Percentiles rank a stretch among this genome's conserved stretches.
phyloP scores from a whole-genome alignment of 1,284 basidiomycete species.

The Puccinia polysora region DNA sequence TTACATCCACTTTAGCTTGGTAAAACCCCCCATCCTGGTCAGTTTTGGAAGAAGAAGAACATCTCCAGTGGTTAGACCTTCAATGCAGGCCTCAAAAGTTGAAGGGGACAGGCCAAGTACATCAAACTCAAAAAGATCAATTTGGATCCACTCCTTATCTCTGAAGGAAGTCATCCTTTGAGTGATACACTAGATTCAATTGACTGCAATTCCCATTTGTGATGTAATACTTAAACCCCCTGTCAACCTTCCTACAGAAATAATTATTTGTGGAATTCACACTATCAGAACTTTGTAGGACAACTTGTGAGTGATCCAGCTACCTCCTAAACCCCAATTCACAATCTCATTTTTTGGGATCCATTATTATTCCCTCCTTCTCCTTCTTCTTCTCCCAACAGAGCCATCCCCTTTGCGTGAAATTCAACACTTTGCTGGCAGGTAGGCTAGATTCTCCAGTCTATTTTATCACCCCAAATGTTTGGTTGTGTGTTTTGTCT shows the following conservation, averaged over 20 bases:
- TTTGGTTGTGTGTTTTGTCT: slow-evolving; percentile 40
- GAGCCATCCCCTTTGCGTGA: slow-evolving; percentile 40
- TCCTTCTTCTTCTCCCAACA: not conserved
- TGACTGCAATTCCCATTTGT: too few species aligned
- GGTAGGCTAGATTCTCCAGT: slow-evolving; percentile 31
- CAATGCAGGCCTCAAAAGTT: slow-evolving; percentile 35
- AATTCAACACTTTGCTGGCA: slow-evolving; percentile 38
- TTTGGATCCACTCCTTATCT: slow-evolving; percentile 20
- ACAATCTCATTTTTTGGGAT: too few species aligned
- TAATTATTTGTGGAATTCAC: slow-evolving; percentile 37
- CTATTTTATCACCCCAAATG: slow-evolving; percentile 39
- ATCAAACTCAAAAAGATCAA: slow-evolving; percentile 38
- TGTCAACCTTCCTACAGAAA: too few species aligned
- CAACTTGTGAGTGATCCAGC: slow-evolving; percentile 18
- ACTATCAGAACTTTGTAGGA: slow-evolving; percentile 26
- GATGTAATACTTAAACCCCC: too few species aligned
- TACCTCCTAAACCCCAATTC: too few species aligned
- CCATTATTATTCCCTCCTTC: too few species aligned
- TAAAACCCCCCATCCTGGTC: slow-evolving; percentile 15
- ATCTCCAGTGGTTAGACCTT: slow-evolving; percentile 43
- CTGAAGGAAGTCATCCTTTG: slow-evolving; percentile 10
- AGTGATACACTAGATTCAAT: not conserved
- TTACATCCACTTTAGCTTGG: slow-evolving; percentile 18
- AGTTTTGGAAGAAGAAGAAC: slow-evolving; percentile 36
- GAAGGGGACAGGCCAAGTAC: slow-evolving; percentile 41